These are phyloP conservation scores for Rhizomucor miehei DNA, from an alignment of 371 early-diverging fungal genomes.

Conservation along the genomic window DNA sequence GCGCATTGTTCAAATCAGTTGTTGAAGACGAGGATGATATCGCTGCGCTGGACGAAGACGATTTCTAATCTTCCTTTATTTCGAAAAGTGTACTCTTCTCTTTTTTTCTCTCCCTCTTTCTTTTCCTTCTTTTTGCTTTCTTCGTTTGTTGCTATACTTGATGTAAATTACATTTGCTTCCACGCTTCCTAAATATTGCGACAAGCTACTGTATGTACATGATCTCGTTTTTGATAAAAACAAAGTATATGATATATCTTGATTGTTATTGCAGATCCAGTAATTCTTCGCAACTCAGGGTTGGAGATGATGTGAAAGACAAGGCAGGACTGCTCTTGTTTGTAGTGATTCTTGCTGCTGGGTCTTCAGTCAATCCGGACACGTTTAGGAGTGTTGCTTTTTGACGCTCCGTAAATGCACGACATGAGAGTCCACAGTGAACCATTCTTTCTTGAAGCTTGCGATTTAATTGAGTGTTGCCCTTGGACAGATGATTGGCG, in stretches of 20 bases:
- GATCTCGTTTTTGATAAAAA: no score
- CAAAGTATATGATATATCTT: no score
- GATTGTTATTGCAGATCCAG: no score
- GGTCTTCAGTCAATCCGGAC: no score
- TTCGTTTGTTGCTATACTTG: no score
- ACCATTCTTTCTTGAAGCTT: conserved; percentile 48
- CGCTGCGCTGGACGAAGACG: conserved; percentile 1
- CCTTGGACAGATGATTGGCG: conserved; percentile 31
- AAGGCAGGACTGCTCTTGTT: conserved; percentile 1
- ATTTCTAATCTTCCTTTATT: conserved; percentile 3
- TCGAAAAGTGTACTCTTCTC: conserved; percentile 7
- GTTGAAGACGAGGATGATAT: conserved; percentile 1
- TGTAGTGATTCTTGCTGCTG: no score
- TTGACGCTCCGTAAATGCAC: conserved; percentile 60
- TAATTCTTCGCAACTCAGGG: no score
- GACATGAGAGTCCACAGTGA: conserved; percentile 47
- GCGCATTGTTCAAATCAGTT: conserved; percentile 1
- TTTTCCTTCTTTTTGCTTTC: not conserved
- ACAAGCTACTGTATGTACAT: no score
- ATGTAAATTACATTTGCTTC: no score
- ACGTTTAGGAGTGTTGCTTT: conserved; percentile 23
- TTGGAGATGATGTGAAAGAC: not conserved
- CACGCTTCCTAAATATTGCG: no score
- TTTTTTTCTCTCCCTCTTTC: conserved; percentile 5
- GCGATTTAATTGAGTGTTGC: conserved; percentile 36